Evolutionary conservation across 768 basidiomycete species (phyloP), one percentile per base, ranked within the genome.

Genomic region (Lactifluus subvellereus): DNA sequence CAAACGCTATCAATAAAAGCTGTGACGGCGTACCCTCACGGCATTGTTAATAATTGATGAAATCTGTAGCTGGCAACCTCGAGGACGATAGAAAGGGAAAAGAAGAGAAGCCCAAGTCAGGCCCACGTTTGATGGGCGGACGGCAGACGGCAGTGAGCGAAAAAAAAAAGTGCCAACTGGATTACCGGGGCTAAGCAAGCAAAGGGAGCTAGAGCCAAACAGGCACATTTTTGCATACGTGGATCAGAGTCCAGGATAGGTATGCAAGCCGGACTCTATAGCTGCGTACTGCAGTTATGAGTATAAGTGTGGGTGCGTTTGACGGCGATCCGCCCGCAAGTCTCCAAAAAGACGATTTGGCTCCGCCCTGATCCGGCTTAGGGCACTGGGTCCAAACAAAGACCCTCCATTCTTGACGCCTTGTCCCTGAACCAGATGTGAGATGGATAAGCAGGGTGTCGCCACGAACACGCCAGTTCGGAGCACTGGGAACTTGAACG

Each of bases 291-390:
- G 22, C 47, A 48, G 22, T 48, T 45, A 30, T 9, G 14, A n/a
- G 35, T 27, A 37, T 14, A 16, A 7, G n/a, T 47, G 22, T 35
- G 11, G 47, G 18, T 55, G 10, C 35, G 50, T 37, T 13, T 37
- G 51, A 52, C 13, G 27, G 56, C 56, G 48, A 33, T 56, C 38
- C n/a, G 47, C 27, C 53, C 53, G 60, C 47, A 55, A 45, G n/a
- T 42, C 16, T 42, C 42, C 40, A 33, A n/a, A 42, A 32, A 16
- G 33, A 47, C 33, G 56, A 57, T 11, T 45, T 45, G 9, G 38
- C 11, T 27, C 20, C 22, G 40, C 37, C 11, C 38, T 37, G 22
- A 54, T 38, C n/a, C n/a, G 27, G 48, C 47, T 20, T 10, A 48
- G n/a, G 42, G 35, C 27, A 27, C 27, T 27, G 27, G 27, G 27